phyloP scores from a whole-genome alignment of 2,329 filamentous ascomycete genomes.

The Colletotrichum camelliae region DNA sequence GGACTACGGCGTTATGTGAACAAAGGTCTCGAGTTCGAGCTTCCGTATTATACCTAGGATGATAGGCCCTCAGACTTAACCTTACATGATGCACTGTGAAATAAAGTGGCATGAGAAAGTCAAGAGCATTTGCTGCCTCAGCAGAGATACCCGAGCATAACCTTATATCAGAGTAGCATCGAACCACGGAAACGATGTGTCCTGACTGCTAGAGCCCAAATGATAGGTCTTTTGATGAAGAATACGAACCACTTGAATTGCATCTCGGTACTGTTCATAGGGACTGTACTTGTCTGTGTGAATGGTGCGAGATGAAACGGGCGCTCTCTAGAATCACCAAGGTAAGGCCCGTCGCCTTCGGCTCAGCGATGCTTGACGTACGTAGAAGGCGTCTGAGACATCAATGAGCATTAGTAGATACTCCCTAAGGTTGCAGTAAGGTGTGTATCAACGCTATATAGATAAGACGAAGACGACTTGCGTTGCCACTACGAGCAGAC shows the following conservation, averaged over 20 bases:
- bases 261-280: background rate
- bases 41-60: background rate
- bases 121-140: background rate
- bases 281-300: fast-evolving
- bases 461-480: background rate
- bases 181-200: fast-evolving
- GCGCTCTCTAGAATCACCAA: background rate
- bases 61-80: background rate
- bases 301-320: background rate
- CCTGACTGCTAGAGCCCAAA: no score
- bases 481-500: background rate
- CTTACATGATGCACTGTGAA: background rate
- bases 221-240: background rate
- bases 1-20: background rate
- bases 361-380: background rate
- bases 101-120: background rate
- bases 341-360: background rate
- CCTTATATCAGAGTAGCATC: background rate
- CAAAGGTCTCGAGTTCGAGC: background rate
- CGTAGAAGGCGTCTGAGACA: background rate
- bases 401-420: fast-evolving
- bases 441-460: background rate
- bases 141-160: background rate
- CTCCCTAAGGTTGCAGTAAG: background rate
- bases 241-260: background rate